A percentile compares a stretch with the other conserved stretches of the same genome.
phyloP scores from a whole-genome alignment of 331 rosid species.

The Acacia concinna region DNA sequence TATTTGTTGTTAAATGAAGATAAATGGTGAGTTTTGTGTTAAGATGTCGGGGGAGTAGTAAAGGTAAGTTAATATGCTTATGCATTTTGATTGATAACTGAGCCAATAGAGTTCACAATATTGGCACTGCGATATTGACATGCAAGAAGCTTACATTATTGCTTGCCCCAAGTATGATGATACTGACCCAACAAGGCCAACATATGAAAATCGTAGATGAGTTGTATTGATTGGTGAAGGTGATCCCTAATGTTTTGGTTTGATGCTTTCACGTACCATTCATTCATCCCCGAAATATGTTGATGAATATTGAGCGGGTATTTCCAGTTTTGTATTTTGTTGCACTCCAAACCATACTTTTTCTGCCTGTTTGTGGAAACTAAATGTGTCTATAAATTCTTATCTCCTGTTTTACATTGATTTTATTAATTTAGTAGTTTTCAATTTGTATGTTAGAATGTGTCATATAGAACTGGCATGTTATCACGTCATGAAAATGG shows the following conservation, averaged over 20 bases:
- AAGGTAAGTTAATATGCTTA: neutral
- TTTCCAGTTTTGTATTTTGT: neutral
- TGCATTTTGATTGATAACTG: conserved; percentile 7
- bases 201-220: neutral
- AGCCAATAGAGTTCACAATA: neutral
- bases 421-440: neutral
- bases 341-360: neutral
- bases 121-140: neutral
- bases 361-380: neutral
- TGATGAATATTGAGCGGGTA: neutral
- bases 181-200: neutral
- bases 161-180: neutral
- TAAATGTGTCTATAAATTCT: neutral
- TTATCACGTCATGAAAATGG: conserved; percentile 25
- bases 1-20: neutral
- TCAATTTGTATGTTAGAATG: conserved; percentile 7
- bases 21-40: conserved; percentile 3
- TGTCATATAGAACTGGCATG: conserved; percentile 9
- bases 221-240: neutral
- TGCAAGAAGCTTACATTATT: neutral
- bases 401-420: neutral
- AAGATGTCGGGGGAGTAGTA: neutral
- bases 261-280: conserved; percentile 1
- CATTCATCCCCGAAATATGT: neutral
- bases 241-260: neutral